Percentiles rank a stretch among this genome's conserved stretches.
These are phyloP conservation scores for Cryptococcus deneoformans DNA, from an alignment of 1,284 basidiomycete species.

Conservation along the genomic window DNA sequence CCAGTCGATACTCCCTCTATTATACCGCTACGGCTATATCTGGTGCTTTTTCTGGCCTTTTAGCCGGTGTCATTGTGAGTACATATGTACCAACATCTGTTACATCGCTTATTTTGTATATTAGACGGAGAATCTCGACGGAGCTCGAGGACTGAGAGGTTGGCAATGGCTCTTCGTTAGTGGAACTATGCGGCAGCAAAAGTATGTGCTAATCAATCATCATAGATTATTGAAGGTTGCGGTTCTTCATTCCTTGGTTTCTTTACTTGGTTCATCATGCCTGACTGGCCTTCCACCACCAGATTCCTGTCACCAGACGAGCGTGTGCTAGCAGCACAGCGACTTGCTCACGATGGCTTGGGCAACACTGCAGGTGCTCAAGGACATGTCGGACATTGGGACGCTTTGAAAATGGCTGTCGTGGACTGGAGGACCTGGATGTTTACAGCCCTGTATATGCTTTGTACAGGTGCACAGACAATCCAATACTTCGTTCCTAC, in stretches of 20 bases:
- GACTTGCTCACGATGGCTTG: conserved; percentile 50
- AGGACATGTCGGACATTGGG: conserved; percentile 40
- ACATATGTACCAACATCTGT: neutral
- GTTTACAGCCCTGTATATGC: conserved; percentile 49
- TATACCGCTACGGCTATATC: conserved; percentile 49
- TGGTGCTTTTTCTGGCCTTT: conserved; percentile 50
- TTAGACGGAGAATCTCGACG: conserved; percentile 43
- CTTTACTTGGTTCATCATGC: conserved; percentile 40
- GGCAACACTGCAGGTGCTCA: conserved; percentile 34
- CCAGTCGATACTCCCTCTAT: conserved; percentile 43
- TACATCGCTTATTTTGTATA: neutral
- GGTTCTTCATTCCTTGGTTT: conserved; percentile 34
- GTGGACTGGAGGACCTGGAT: conserved; percentile 36
- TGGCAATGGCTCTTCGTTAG: conserved; percentile 47
- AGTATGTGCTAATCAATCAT: neutral
- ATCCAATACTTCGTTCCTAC: conserved; percentile 55
- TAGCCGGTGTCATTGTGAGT: conserved; percentile 46
- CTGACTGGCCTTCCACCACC: conserved; percentile 50
- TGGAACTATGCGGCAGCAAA: neutral
- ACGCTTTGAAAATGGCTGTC: conserved; percentile 47
- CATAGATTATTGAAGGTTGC: conserved; percentile 38
- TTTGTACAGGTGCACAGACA: conserved; percentile 51
- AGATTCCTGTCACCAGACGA: conserved; percentile 50
- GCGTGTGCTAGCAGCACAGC: conserved; percentile 48
- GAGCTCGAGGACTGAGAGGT: conserved; percentile 39